Conservation (phyloP, 441 rosid species). For the Euphorbia celastroides region DNA sequence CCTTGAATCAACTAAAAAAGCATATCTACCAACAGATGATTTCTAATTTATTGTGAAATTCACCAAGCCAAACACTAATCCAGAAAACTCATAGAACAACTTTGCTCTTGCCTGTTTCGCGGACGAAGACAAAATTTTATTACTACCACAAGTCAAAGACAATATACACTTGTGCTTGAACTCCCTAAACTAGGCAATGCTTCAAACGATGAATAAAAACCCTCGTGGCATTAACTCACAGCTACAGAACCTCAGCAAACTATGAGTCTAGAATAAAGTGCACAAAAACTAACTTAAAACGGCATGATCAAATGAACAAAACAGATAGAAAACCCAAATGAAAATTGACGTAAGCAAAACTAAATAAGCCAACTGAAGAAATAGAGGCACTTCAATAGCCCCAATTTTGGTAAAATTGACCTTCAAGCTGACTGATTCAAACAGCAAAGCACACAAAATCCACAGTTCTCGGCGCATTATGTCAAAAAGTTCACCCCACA, state of each 20-base stretch:
- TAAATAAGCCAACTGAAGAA: neutral
- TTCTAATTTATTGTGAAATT: neutral
- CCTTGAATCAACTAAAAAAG: neutral
- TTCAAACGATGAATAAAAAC: neutral
- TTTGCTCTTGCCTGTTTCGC: neutral
- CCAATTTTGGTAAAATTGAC: neutral
- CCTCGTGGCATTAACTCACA: neutral
- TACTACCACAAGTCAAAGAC: neutral
- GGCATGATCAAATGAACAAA: neutral
- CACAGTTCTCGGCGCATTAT: too few relatives aligned
- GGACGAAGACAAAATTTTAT: neutral
- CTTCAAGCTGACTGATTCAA: neutral
- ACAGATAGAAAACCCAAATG: neutral
- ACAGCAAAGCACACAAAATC: too few relatives aligned
- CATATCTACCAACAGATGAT: neutral
- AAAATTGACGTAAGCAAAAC: neutral
- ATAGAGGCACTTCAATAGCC: neutral
- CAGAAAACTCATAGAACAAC: slow-evolving; percentile 1
- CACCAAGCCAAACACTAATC: slow-evolving; percentile 2
- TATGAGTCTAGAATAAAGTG: neutral
- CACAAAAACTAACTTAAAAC: neutral
- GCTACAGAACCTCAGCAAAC: neutral
- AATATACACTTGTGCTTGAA: neutral
- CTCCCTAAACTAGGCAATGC: neutral
- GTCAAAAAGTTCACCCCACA: neutral